These are phyloP conservation scores for Dillenia turbinata DNA, from an alignment of 164 flowering plant species.

Conservation along the genomic window DNA sequence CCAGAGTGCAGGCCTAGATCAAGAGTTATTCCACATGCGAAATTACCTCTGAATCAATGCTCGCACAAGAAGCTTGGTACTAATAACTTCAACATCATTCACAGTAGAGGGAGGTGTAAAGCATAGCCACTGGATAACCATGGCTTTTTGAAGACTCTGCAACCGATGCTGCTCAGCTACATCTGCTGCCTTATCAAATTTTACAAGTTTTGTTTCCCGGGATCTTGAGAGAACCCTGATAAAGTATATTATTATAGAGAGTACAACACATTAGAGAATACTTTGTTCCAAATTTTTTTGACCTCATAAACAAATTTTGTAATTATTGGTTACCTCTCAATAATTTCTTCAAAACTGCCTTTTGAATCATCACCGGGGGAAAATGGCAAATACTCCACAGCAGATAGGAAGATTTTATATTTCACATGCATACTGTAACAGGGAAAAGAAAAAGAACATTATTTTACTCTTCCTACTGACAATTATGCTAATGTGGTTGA, in stretches of 20 bases:
- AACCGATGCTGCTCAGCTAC: conserved; percentile 83
- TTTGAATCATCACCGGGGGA: conserved; percentile 70
- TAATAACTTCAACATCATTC: conserved; percentile 47
- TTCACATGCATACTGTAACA: conserved; percentile 75
- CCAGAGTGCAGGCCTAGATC: too few relatives aligned
- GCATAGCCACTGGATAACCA: conserved; percentile 96
- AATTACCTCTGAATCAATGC: conserved; percentile 85
- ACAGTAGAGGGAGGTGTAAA: conserved; percentile 93
- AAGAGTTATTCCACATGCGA: background rate
- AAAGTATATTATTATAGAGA: conserved; percentile 3
- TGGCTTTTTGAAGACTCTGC: conserved; percentile 86
- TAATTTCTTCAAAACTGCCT: conserved; percentile 88
- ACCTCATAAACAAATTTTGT: background rate
- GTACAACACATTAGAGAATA: background rate
- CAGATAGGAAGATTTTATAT: conserved; percentile 85
- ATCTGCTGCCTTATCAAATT: conserved; percentile 54
- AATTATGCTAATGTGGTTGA: too few relatives aligned
- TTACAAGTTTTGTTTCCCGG: conserved; percentile 58
- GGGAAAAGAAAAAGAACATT: conserved; percentile 1
- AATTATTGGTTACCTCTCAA: conserved; percentile 64
- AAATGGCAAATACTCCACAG: conserved; percentile 85
- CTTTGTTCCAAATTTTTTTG: too few relatives aligned
- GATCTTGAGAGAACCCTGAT: conserved; percentile 87
- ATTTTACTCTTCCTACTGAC: too few relatives aligned
- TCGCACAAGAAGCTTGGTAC: conserved; percentile 61